Evolutionary conservation across 371 early-diverging fungal genomes (phyloP), one percentile per base, ranked within the genome.

Genomic region (Syncephalastrum contaminatum): DNA sequence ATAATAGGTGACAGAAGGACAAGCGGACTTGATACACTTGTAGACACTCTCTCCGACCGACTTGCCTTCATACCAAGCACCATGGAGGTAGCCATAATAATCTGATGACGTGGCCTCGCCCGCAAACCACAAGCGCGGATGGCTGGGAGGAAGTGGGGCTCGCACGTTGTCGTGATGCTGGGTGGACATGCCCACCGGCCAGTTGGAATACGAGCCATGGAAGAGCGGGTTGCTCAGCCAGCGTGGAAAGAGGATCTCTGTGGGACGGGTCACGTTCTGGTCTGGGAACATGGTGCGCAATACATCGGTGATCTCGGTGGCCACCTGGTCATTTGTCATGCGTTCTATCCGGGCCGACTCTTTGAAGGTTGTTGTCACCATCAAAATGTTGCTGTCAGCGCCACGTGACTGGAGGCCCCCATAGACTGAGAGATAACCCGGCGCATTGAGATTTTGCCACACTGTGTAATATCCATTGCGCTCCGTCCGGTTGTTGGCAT

Each of bases 371-470:
- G 64, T 59, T 2, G 79, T 78, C 1, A 73, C 79, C 71, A 78
- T 71, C 4, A 78, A 43, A 4, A 78, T 66, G 36, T 63, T 51
- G n/a, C 58, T 56, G 8, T 43, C 44, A 6, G 21, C 47, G 13
- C 21, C 39, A 24, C 36, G 36, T 0, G 7, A 10, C 36, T 30
- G 36, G 36, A 30, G 36, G 10, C 36, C 36, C 2, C 43, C 21
- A 5, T 52, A 21, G 16, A 21, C 20, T 7, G 27, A 27, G 13
- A 73, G 44, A 54, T 70, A 73, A 4, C 74, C 74, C 25, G 72
- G 75, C 14, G 71, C 73, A 51, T 70, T 66, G 10, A 78, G 55
- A 24, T 73, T 73, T 55, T 78, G 79, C 79, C 79, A 78, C 0
- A 78, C 68, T 1, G 73, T 69, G 51, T 71, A 78, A 39, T 71